Base-by-base conservation (phyloP, 495 filamentous ascomycete species). In the Lepidopterella palustris region DNA sequence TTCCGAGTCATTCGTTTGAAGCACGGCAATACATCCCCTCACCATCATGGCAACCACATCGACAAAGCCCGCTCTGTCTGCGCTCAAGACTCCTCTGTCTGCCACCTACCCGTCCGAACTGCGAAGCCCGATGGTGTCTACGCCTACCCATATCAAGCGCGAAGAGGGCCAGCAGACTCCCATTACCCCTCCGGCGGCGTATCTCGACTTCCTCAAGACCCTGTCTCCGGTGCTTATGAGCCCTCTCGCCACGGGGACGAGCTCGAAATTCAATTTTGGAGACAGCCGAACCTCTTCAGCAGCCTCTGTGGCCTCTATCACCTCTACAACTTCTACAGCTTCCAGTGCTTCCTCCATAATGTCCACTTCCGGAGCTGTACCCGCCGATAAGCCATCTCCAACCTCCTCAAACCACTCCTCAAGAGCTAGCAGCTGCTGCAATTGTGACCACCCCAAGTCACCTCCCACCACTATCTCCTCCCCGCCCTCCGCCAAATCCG, bases 101-200 rank as follows among this genome's bases (percentile, higher is more conserved):
- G 80, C 82, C 53, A 86, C 85, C 56, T 89, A 92, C 66, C 89
- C 90, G 21, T 89, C 88, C 15, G 87, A 92, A 71, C 77, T 92
- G 18, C 80, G 68, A 45, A 82, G 77, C 42, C 82, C 81, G 24
- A 74, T 81, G 65, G 53, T 64, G 53, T 77, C 77, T 42, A 76
- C 79, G 31, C 74, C 79, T 6, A 73, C 73, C 63, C 73, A 72
- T 60, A 60, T 78, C 67, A 77, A 82, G 62, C 81, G 81, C 58
- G 73, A 76, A 53, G 79, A 84, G 60, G 64, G 76, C 26, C 71
- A 77, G 31, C 84, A 84, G 67, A 96, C 91, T 2, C 92, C 92
- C 49, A 95, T 97, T 74, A 93, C 87, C n/a, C 92, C 92, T 26
- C 92, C 92, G 2, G 77, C 80, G 4, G 90, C 92, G 55, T 97